These are phyloP conservation scores for Suhomyces yuchorum DNA, from an alignment of 1,139 yeast species.

Conservation along the genomic window DNA sequence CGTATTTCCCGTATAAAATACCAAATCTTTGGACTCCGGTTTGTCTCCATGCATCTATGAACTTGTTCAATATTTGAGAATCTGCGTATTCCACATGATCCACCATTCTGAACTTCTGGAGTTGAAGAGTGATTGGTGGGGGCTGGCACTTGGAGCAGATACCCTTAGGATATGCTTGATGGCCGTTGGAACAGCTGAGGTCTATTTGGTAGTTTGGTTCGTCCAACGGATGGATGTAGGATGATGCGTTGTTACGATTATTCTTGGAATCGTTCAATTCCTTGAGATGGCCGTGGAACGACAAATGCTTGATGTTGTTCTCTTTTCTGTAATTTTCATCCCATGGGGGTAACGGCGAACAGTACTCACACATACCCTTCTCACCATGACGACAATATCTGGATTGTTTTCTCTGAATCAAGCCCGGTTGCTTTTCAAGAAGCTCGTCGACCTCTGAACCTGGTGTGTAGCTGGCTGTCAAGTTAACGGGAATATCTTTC, in stretches of 20 bases:
- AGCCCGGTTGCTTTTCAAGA: constrained; percentile 71
- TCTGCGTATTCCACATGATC: constrained; percentile 93
- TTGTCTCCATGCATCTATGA: constrained; percentile 89
- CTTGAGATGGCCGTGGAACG: constrained; percentile 81
- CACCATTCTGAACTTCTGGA: constrained; percentile 91
- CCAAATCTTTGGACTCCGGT: constrained; percentile 90
- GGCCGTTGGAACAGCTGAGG: constrained; percentile 73
- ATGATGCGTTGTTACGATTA: constrained; percentile 59
- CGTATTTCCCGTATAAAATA: constrained; percentile 78
- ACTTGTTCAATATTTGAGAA: constrained; percentile 70
- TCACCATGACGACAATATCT: constrained; percentile 83
- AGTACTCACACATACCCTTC: constrained; percentile 97
- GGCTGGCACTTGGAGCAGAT: constrained; percentile 98
- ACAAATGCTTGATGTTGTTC: constrained; percentile 80
- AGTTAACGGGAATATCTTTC: neutral
- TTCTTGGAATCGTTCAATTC: constrained; percentile 72
- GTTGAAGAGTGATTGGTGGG: constrained; percentile 87
- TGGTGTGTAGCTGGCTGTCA: neutral
- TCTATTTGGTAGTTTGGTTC: constrained; percentile 70
- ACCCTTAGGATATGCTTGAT: constrained; percentile 90
- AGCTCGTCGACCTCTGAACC: constrained; percentile 47
- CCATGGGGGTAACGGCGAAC: constrained; percentile 96
- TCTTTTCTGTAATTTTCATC: constrained; percentile 75
- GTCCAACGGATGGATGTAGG: constrained; percentile 79
- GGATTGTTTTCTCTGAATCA: constrained; percentile 65